Conservation (phyloP, 2,329 filamentous ascomycete genomes). For the Teratosphaeria pseudoeucalypti region DNA sequence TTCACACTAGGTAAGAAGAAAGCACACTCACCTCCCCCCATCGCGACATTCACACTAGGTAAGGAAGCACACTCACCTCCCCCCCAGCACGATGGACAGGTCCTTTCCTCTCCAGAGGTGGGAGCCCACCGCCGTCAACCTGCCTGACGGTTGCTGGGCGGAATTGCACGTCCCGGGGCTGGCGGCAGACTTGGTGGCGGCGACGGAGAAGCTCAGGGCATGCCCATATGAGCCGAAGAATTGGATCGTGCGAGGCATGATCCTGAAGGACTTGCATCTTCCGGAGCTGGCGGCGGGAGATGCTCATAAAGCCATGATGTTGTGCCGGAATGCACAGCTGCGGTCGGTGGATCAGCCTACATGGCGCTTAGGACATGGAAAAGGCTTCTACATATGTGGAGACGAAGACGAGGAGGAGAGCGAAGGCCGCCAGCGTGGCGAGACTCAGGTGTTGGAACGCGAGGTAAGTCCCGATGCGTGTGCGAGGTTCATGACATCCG, state of each 20-base stretch:
- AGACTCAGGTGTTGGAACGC: background rate
- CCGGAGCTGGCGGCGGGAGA: constrained; percentile 23
- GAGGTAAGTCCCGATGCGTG: background rate
- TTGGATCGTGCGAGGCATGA: constrained; percentile 15
- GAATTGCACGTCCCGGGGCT: background rate
- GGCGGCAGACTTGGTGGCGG: background rate
- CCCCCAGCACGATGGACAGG: constrained; percentile 10
- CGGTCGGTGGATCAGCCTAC: constrained; percentile 1
- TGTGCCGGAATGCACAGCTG: constrained; percentile 3
- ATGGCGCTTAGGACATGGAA: constrained; percentile 12
- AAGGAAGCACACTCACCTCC: background rate
- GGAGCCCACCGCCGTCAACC: constrained; percentile 8
- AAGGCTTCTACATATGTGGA: constrained; percentile 21
- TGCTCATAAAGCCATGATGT: constrained; percentile 12
- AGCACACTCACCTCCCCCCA: background rate
- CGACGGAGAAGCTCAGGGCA: constrained; percentile 8
- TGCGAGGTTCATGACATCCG: background rate
- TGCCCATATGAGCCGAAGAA: constrained; percentile 18
- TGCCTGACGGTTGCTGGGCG: constrained; percentile 2
- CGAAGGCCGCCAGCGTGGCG: background rate
- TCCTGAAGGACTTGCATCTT: constrained; percentile 11
- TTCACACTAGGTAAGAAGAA: background rate
- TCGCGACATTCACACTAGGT: background rate
- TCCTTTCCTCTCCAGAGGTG: constrained; percentile 9
- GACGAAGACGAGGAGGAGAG: constrained; percentile 6